phyloP scores from a whole-genome alignment of 1,284 basidiomycete species.

The Cryptococcus sp. region DNA sequence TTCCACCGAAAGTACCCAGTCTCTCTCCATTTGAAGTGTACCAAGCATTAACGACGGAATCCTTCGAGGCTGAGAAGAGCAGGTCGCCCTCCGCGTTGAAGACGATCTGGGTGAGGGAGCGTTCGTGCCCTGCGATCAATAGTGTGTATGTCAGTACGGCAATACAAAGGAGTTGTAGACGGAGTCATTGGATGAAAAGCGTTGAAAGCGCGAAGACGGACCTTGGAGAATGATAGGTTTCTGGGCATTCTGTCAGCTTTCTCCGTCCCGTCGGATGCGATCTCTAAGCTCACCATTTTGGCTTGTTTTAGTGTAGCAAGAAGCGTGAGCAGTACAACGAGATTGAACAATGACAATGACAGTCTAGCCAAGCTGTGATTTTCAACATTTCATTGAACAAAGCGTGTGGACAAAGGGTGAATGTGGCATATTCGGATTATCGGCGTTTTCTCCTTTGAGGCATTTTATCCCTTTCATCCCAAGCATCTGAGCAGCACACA shows the following conservation, averaged over 20 bases:
- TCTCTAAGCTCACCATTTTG: conserved; percentile 16
- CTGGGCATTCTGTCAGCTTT: conserved; percentile 21
- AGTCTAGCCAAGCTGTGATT: not conserved
- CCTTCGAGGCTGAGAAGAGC: conserved; percentile 94
- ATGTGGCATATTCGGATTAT: conserved; percentile 23
- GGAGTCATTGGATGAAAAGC: not conserved
- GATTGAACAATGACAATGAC: not conserved
- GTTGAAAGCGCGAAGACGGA: conserved; percentile 12
- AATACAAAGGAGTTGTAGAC: not conserved
- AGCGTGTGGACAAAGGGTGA: not conserved
- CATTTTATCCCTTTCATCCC: not conserved
- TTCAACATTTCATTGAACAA: conserved; percentile 7
- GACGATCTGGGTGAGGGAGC: conserved; percentile 94
- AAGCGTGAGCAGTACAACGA: too few relatives aligned
- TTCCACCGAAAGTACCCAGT: conserved; percentile 82
- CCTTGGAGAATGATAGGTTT: conserved; percentile 55
- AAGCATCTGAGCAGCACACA: not conserved
- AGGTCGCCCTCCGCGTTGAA: conserved; percentile 96
- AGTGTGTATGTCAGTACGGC: not conserved
- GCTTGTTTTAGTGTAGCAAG: conserved; percentile 1
- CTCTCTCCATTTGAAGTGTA: conserved; percentile 98
- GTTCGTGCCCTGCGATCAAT: conserved; percentile 79
- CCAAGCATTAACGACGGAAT: conserved; percentile 94
- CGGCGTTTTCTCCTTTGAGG: conserved; percentile 13
- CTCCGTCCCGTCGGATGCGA: not conserved